Percentiles rank a stretch among this genome's conserved stretches.
Evolutionary conservation across 495 filamentous ascomycete genomes (phyloP).

Genomic region (Xylaria bambusicola): DNA sequence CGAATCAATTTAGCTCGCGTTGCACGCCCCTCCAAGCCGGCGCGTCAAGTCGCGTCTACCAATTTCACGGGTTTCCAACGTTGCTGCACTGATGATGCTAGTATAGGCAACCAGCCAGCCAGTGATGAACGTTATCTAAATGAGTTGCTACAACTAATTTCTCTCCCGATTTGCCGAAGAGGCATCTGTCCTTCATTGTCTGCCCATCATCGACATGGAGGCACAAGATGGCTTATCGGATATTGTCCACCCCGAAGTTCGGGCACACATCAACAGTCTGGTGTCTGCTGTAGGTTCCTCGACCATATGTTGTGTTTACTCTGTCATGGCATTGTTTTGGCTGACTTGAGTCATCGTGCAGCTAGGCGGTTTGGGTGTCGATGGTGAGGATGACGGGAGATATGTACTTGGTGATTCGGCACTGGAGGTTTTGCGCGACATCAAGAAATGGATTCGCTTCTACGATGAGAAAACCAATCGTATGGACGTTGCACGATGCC

Average conservation of each 20-base stretch:
- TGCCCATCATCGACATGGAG: conserved; percentile 45
- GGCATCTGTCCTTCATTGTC: conserved; percentile 24
- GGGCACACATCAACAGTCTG: conserved; percentile 86
- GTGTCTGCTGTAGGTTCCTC: conserved; percentile 76
- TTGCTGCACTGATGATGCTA: not conserved
- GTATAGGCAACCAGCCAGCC: not conserved
- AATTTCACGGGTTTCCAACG: not conserved
- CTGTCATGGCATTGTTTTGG: conserved; percentile 13
- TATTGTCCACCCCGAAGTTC: conserved; percentile 82
- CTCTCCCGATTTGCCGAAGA: conserved; percentile 16
- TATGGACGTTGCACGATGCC: conserved; percentile 90
- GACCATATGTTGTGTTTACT: conserved; percentile 11
- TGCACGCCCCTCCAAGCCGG: conserved; percentile 1
- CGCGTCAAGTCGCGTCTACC: conserved; percentile 17
- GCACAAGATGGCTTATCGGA: conserved; percentile 51
- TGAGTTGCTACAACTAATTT: conserved; percentile 7
- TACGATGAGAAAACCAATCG: conserved; percentile 94
- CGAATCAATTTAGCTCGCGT: conserved; percentile 14
- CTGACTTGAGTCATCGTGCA: conserved; percentile 36
- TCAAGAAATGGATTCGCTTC: conserved; percentile 89
- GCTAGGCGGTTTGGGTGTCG: conserved; percentile 84
- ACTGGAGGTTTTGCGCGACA: conserved; percentile 84
- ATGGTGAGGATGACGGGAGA: conserved; percentile 64
- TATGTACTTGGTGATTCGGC: conserved; percentile 95
- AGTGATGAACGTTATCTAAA: not conserved